Percentiles rank a stretch among this genome's conserved stretches.
Conservation (phyloP, 768 basidiomycete genomes). For the Lentinula boryana region DNA sequence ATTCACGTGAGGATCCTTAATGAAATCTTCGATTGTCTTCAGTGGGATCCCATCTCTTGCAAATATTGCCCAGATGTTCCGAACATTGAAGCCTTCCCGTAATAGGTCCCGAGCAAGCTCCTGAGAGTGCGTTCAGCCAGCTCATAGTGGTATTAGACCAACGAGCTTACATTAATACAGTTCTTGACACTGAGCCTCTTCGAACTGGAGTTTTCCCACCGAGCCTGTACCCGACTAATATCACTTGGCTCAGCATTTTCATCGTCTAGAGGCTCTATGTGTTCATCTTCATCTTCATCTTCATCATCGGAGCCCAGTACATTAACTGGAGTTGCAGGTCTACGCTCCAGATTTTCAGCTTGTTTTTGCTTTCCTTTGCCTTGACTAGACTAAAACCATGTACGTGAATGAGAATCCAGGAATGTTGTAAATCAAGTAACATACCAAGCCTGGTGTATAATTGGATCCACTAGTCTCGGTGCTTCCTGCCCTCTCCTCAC, state of each 20-base stretch:
- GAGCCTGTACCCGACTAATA: background rate
- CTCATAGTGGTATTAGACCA: no score
- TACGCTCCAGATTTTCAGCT: background rate
- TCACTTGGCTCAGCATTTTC: background rate
- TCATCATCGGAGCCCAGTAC: background rate
- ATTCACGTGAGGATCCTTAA: background rate
- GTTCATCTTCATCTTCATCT: background rate
- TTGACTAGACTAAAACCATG: background rate
- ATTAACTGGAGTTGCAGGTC: background rate
- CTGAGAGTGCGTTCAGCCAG: background rate
- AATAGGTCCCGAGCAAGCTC: background rate
- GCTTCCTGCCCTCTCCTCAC: background rate
- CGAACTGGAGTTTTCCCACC: background rate
- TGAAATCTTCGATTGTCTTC: background rate
- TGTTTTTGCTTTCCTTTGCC: background rate
- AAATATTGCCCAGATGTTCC: background rate
- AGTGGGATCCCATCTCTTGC: background rate
- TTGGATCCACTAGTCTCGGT: background rate
- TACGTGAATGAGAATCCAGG: background rate
- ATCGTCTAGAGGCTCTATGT: background rate
- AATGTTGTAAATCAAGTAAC: background rate
- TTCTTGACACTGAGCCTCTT: background rate
- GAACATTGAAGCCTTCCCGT: background rate
- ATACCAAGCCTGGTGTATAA: background rate
- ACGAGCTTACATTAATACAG: background rate